These are phyloP conservation scores for Gliomastix tumulicola DNA, from an alignment of 2,329 filamentous ascomycete species.

Conservation along the genomic window DNA sequence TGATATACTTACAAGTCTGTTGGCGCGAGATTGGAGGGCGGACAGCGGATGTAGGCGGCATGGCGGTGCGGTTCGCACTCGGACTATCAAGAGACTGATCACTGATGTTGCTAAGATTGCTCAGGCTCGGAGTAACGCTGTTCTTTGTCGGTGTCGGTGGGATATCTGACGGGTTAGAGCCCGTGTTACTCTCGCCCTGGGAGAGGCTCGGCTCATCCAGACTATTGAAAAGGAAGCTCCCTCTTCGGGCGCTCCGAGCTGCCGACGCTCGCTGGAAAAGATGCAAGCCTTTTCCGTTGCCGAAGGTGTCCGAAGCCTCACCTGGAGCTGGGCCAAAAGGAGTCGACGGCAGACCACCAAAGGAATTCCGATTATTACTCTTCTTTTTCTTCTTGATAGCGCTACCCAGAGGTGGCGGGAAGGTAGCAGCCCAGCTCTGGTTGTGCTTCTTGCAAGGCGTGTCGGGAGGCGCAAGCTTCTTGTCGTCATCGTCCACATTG, in stretches of 20 bases:
- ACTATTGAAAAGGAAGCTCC: slow-evolving; percentile 64
- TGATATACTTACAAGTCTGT: slow-evolving; percentile 35
- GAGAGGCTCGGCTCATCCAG: slow-evolving; percentile 15
- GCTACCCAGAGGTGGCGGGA: slow-evolving; percentile 52
- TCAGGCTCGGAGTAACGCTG: slow-evolving; percentile 33
- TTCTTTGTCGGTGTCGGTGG: slow-evolving; percentile 94
- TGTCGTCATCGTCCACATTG: slow-evolving; percentile 62
- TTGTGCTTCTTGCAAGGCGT: slow-evolving; percentile 89
- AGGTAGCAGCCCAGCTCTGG: slow-evolving; percentile 61
- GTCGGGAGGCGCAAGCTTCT: slow-evolving; percentile 73
- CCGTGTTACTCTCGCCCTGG: no score
- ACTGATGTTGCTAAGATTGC: slow-evolving; percentile 18
- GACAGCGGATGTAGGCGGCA: slow-evolving; percentile 32
- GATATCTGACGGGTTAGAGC: no score
- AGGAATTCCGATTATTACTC: slow-evolving; percentile 60
- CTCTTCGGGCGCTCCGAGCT: slow-evolving; percentile 38
- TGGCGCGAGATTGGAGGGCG: slow-evolving; percentile 26
- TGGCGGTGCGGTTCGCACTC: slow-evolving; percentile 33
- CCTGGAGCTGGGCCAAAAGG: slow-evolving; percentile 62
- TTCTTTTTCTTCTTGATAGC: slow-evolving; percentile 48
- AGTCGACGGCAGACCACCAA: slow-evolving; percentile 63
- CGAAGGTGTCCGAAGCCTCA: slow-evolving; percentile 39
- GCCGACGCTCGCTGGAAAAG: slow-evolving; percentile 55
- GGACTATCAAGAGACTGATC: slow-evolving; percentile 37
- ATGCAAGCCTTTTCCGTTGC: slow-evolving; percentile 53